Percentiles rank a stretch among this genome's conserved stretches.
Conservation (phyloP, 257 asterid species). For the Scutellaria minor region DNA sequence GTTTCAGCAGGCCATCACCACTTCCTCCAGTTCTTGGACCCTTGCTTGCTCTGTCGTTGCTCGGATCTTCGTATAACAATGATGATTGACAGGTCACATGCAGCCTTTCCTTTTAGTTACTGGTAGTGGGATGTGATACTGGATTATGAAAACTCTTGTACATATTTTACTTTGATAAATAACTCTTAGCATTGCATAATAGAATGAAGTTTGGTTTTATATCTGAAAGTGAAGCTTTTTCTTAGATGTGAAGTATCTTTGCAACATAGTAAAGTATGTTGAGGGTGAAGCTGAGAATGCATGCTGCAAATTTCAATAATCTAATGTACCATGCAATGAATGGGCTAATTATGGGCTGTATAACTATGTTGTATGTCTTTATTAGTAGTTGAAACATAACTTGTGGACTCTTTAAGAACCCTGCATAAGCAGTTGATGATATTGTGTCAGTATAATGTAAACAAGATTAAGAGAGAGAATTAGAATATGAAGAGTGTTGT, state of each 20-base stretch:
- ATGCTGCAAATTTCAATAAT: slow-evolving; percentile 47
- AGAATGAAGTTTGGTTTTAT: slow-evolving; percentile 23
- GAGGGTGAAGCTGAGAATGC: slow-evolving; percentile 46
- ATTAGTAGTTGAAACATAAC: slow-evolving; percentile 49
- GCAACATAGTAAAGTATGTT: slow-evolving; percentile 45
- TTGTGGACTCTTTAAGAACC: slow-evolving; percentile 63
- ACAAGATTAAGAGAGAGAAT: neutral
- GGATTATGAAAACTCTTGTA: slow-evolving; percentile 23
- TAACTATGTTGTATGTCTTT: slow-evolving; percentile 43
- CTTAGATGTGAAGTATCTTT: slow-evolving; percentile 42
- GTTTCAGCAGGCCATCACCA: slow-evolving; percentile 66
- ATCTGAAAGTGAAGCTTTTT: neutral
- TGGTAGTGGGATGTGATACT: slow-evolving; percentile 23
- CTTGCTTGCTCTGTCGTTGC: slow-evolving; percentile 57
- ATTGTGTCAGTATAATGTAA: slow-evolving; percentile 28
- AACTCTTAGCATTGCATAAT: slow-evolving; percentile 3
- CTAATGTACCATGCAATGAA: slow-evolving; percentile 60
- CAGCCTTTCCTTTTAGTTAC: slow-evolving; percentile 22
- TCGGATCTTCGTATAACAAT: slow-evolving; percentile 51
- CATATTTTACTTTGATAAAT: slow-evolving; percentile 9
- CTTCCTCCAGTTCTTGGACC: slow-evolving; percentile 71
- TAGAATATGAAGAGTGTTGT: neutral
- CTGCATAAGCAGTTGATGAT: slow-evolving; percentile 48
- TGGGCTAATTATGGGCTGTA: slow-evolving; percentile 56
- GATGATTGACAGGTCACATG: slow-evolving; percentile 49